Base-by-base conservation (phyloP, 495 filamentous ascomycete genomes). In the Lasiosphaeriaceae sp. region DNA sequence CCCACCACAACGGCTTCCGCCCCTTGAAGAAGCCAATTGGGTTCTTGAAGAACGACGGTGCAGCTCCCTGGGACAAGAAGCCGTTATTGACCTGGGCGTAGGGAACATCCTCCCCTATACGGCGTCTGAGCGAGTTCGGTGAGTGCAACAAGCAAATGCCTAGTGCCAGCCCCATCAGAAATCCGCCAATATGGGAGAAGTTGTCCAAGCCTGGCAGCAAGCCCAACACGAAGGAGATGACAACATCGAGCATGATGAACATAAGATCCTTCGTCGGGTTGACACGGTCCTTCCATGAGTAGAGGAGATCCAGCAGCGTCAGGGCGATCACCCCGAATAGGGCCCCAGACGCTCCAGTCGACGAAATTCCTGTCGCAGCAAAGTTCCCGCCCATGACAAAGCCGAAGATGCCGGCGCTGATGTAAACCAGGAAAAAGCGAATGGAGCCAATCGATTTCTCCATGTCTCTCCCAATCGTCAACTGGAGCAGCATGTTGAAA, bases 361-460 rank as follows among this genome's bases (percentile, higher is more conserved):
- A 94, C 0, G 90, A 81, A 59, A 94, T 85, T 16, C 85, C 86
- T 22, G 83, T 80, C 7, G 86, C 84, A 11, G 93, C 91, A 62
- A 88, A 96, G 71, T 97, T 98, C 17, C 92, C 94, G 59, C 94
- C 94, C 55, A 98, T 80, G 2, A 97, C 89, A 67, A 96, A 97
- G 16, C 94, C 94, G 66, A 97, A 98, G 58, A 98, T 98, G 19
- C 94, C 94, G 50, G 88, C 83, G 61, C 84, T 83, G 57, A 98
- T 79, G 70, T 98, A 98, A 49, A 96, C 90, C 41, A 98, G 70
- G 43, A 84, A 81, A 70, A 93, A 97, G 47, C 94, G 84, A 63
- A 96, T 79, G 41, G 85, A 82, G 2, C 94, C 94, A 61, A 98
- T 94, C 47, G 85, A 80, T 34, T 83, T 79, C 73, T 98, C 94